Conservation (phyloP, 1,284 basidiomycete species). For the Singerocomus inundabilis region DNA sequence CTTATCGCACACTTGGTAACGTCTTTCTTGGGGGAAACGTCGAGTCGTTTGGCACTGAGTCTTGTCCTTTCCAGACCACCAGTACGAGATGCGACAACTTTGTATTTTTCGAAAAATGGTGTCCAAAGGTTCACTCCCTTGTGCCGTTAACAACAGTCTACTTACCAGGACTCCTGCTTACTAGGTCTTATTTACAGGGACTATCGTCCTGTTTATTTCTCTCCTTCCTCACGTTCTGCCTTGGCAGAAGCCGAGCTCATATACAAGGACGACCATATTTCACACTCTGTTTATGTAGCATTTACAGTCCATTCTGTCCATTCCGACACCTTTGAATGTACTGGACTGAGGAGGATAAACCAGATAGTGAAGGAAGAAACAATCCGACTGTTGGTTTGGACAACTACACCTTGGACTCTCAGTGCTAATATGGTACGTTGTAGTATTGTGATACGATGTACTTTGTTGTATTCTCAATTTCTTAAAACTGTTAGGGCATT, state of each 20-base stretch:
- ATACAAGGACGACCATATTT: constrained; percentile 88
- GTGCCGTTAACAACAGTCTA: background rate
- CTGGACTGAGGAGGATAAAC: constrained; percentile 13
- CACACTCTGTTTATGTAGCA: constrained; percentile 84
- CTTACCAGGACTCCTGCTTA: background rate
- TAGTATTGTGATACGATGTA: background rate
- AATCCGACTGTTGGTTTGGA: constrained; percentile 87
- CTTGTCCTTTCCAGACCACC: constrained; percentile 64
- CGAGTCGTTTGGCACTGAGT: background rate
- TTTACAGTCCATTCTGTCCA: constrained; percentile 55
- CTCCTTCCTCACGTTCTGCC: constrained; percentile 92
- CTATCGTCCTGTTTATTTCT: constrained; percentile 92
- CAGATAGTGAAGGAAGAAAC: constrained; percentile 22
- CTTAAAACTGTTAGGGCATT: constrained; percentile 63
- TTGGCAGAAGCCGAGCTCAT: constrained; percentile 94
- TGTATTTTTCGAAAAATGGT: constrained; percentile 89
- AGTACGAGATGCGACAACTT: constrained; percentile 89
- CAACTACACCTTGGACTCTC: constrained; percentile 97
- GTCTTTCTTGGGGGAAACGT: background rate
- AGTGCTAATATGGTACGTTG: constrained; percentile 87
- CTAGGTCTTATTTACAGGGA: constrained; percentile 82
- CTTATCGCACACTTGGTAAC: constrained; percentile 84
- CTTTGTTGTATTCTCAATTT: constrained; percentile 4
- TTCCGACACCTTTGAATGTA: constrained; percentile 13
- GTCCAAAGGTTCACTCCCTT: constrained; percentile 55